Evolutionary conservation across 2,329 filamentous ascomycete genomes (phyloP).

Genomic region (Exophiala sp.): DNA sequence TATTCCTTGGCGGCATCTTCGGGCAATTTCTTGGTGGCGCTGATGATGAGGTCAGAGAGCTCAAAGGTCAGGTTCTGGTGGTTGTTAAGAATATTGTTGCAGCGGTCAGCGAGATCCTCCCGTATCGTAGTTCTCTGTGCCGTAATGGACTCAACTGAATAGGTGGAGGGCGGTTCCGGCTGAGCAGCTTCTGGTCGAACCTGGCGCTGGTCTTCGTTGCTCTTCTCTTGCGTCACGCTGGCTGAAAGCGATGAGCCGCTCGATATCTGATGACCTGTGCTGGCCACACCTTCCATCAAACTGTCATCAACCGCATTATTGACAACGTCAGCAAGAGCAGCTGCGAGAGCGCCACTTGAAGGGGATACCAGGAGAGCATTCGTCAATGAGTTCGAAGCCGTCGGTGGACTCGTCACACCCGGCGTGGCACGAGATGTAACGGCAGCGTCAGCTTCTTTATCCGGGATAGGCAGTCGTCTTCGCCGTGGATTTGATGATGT

Average conservation of each 20-base stretch:
- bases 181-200: neutral
- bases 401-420: slow-evolving; percentile 5
- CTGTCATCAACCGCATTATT: slow-evolving; percentile 14
- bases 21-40: slow-evolving; percentile 58
- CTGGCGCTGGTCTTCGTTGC: slow-evolving; percentile 11
- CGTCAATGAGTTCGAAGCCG: slow-evolving; percentile 6
- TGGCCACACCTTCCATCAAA: slow-evolving; percentile 16
- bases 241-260: slow-evolving; percentile 9
- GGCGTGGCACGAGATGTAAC: slow-evolving; percentile 30
- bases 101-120: slow-evolving; percentile 76
- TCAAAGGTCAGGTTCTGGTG: slow-evolving; percentile 88
- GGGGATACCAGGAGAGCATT: slow-evolving; percentile 4
- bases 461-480: slow-evolving; percentile 58
- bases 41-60: slow-evolving; percentile 75
- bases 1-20: slow-evolving; percentile 52
- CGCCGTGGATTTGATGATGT: slow-evolving; percentile 54
- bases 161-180: slow-evolving; percentile 3
- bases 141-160: slow-evolving; percentile 69
- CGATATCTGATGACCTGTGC: neutral
- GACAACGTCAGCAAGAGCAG: slow-evolving; percentile 6
- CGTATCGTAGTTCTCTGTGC: slow-evolving; percentile 66
- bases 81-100: slow-evolving; percentile 79
- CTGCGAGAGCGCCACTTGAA: slow-evolving; percentile 5
- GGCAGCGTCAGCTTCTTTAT: slow-evolving; percentile 17
- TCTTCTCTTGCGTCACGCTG: slow-evolving; percentile 24